Base-by-base conservation (phyloP, 169 alveolate genomes). In the Plasmodium vinckei region DNA sequence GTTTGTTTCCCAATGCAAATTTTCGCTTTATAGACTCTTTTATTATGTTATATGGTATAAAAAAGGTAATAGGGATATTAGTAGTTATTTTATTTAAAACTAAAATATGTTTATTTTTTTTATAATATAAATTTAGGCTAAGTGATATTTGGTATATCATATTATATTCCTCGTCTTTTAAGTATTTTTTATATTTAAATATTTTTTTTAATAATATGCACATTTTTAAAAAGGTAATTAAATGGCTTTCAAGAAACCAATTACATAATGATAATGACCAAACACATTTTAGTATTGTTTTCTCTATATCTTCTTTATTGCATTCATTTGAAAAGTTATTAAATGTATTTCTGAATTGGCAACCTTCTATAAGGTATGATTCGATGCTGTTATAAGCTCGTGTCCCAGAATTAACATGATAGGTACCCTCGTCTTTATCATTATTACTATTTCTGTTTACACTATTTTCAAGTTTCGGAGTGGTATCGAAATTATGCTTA, bases 111-210 rank as follows among this genome's bases (percentile, higher is more conserved):
- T 44, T 47, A 10, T 73, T 73, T 42, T 39, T 64, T 42, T 77
- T 77, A 57, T 65, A 77, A 64, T 77, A 77, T 25, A 77, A 25
- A 77, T 77, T 77, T 51, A 77, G 33, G 17, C 70, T n/a, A 21
- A 77, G 42, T 44, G 57, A 63, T 68, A 77, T 77, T 77, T 77
- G 77, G 4, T 64, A 53, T 57, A 63, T 15, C 72, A 77, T 77
- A 44, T 77, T 77, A 69, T 63, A 63, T 21, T 77, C 88, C 13
- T 64, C 77, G 12, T 77, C 88, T 42, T n/a, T 64, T 64, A 65
- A 47, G 15, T 2, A 5, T 2, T 15, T 27, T 46, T 64, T 77
- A 19, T 23, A 49, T 19, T 53, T 10, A 64, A 77, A 49, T 53
- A 68, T 44, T 64, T 69, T 77, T 68, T 68, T 77, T 77, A 77